Evolutionary conservation across 306 rosid species (phyloP).

Genomic region (Prunus davidiana): DNA sequence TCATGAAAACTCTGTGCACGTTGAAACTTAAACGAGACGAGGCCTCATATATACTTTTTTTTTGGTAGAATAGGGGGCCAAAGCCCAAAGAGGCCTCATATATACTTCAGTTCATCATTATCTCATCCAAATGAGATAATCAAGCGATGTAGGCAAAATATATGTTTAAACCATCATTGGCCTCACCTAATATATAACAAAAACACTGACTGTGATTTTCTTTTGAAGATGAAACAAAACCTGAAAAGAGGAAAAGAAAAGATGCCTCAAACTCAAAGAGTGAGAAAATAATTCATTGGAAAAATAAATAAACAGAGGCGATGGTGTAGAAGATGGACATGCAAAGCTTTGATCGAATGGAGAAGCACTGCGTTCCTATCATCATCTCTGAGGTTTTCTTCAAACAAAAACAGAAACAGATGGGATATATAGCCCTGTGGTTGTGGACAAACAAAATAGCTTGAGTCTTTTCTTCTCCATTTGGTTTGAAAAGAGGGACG

Average conservation of each 20-base stretch:
- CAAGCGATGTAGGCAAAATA: conserved; percentile 2
- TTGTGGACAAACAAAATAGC: neutral
- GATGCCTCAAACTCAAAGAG: neutral
- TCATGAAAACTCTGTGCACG: too few relatives aligned
- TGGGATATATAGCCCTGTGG: neutral
- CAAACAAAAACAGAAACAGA: too few relatives aligned
- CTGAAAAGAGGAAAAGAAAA: neutral
- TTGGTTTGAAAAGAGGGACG: neutral
- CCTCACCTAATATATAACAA: neutral
- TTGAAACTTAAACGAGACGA: too few relatives aligned
- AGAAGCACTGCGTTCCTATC: neutral
- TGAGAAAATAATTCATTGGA: neutral
- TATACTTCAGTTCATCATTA: neutral
- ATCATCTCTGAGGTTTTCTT: neutral
- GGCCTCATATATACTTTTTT: too few relatives aligned
- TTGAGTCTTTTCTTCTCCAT: neutral
- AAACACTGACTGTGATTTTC: neutral
- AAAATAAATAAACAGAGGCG: neutral
- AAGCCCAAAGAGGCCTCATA: too few relatives aligned
- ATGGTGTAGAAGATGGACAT: neutral
- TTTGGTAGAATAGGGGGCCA: too few relatives aligned
- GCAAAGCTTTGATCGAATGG: neutral
- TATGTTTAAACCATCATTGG: neutral
- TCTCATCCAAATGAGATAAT: neutral
- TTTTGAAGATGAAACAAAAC: neutral